Evolutionary conservation across 177 flowering plant species (phyloP).

Genomic region (Vitis hybrid): DNA sequence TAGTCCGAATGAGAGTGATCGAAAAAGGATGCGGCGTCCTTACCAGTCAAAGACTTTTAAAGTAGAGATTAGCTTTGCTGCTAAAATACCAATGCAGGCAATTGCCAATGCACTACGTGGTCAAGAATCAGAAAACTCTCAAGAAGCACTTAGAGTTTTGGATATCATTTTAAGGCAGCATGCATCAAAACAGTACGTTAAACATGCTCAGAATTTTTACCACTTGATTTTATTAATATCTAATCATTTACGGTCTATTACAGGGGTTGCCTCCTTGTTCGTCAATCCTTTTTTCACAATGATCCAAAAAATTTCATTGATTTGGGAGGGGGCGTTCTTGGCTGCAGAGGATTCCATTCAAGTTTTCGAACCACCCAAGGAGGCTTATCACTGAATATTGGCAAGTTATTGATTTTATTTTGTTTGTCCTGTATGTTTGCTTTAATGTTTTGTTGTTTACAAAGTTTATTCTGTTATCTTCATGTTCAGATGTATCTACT

Average conservation of each 20-base stretch:
- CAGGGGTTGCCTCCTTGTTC: slow-evolving; percentile 67
- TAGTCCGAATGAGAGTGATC: slow-evolving; percentile 50
- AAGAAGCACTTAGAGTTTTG: slow-evolving; percentile 76
- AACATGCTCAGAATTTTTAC: neutral
- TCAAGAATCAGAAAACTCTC: slow-evolving; percentile 71
- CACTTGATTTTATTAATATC: neutral
- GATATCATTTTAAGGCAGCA: slow-evolving; percentile 79
- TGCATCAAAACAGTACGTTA: slow-evolving; percentile 73
- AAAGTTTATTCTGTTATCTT: neutral
- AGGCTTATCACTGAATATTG: slow-evolving; percentile 59
- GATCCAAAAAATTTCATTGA: slow-evolving; percentile 42
- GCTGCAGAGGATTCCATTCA: slow-evolving; percentile 57
- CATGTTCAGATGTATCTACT: slow-evolving; percentile 49
- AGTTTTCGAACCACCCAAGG: slow-evolving; percentile 60
- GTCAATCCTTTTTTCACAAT: slow-evolving; percentile 65
- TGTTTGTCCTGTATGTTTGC: neutral
- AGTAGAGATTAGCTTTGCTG: slow-evolving; percentile 77
- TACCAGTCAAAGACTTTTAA: slow-evolving; percentile 54
- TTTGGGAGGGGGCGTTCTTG: slow-evolving; percentile 61
- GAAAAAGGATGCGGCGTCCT: slow-evolving; percentile 58
- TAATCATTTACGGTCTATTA: slow-evolving; percentile 1
- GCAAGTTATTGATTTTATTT: slow-evolving; percentile 17
- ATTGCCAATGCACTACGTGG: slow-evolving; percentile 66
- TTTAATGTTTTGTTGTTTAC: slow-evolving; percentile 2
- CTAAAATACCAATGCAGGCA: slow-evolving; percentile 77